Evolutionary conservation across 495 filamentous ascomycete genomes (phyloP).

Genomic region (Penicillium paxilli): DNA sequence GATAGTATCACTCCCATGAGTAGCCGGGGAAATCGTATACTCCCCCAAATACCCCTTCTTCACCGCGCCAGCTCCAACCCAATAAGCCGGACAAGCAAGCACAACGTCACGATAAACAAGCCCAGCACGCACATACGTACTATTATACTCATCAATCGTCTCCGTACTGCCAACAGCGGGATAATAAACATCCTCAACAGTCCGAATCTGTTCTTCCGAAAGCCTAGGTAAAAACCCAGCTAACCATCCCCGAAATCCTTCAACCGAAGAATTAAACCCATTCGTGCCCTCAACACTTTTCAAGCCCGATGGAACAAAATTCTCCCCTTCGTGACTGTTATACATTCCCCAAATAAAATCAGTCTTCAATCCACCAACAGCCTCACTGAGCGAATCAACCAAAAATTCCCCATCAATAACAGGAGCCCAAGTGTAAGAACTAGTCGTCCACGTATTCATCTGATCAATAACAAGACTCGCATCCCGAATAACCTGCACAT

Average conservation of each 20-base stretch:
- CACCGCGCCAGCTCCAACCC: slow-evolving; percentile 49
- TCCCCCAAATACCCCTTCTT: slow-evolving; percentile 53
- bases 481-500: slow-evolving; percentile 50
- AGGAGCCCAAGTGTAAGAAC: slow-evolving; percentile 58
- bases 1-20: slow-evolving; percentile 58
- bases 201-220: slow-evolving; percentile 31
- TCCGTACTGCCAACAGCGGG: slow-evolving; percentile 43
- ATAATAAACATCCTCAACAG: slow-evolving; percentile 44
- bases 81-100: slow-evolving; percentile 61
- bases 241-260: slow-evolving; percentile 51
- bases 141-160: slow-evolving; percentile 44
- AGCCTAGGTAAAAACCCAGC: slow-evolving; percentile 52
- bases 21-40: slow-evolving; percentile 59
- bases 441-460: slow-evolving; percentile 51
- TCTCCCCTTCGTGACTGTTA: slow-evolving; percentile 61
- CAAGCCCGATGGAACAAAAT: slow-evolving; percentile 55
- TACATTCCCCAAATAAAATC: slow-evolving; percentile 54
- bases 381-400: slow-evolving; percentile 41
- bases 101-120: slow-evolving; percentile 58
- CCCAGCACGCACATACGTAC: slow-evolving; percentile 48
- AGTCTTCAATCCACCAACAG: slow-evolving; percentile 43
- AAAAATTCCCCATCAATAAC: slow-evolving; percentile 60
- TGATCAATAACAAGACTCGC: slow-evolving; percentile 44
- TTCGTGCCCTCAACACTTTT: slow-evolving; percentile 24
- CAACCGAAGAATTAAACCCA: slow-evolving; percentile 45